These are phyloP conservation scores for Alternaria dauci DNA, from an alignment of 2,329 filamentous ascomycete species.

Conservation along the genomic window DNA sequence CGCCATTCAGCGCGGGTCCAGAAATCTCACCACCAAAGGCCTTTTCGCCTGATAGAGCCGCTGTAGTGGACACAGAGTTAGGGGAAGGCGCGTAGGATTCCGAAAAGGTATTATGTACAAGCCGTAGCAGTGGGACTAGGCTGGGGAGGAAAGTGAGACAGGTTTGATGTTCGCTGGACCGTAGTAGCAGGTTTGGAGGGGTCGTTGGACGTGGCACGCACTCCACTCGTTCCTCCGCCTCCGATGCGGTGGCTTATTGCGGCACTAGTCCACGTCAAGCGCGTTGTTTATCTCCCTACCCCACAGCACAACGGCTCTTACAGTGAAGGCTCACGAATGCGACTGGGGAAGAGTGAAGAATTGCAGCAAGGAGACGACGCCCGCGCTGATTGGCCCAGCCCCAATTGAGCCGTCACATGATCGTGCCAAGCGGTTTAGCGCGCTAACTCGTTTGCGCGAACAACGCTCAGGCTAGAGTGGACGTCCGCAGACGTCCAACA, in stretches of 20 bases:
- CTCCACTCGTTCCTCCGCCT: constrained; percentile 33
- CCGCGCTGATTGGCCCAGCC: constrained; percentile 15
- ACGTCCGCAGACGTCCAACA: constrained; percentile 32
- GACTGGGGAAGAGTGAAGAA: not conserved
- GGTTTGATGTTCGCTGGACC: constrained; percentile 26
- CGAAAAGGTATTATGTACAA: not conserved
- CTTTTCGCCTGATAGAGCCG: not conserved
- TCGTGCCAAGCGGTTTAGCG: constrained; percentile 17
- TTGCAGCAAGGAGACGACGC: constrained; percentile 1
- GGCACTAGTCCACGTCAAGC: constrained; percentile 33
- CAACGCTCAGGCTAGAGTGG: constrained; percentile 21
- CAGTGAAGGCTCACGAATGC: constrained; percentile 11
- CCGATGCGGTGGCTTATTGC: constrained; percentile 36
- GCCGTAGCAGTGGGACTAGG: not conserved
- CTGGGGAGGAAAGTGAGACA: not conserved
- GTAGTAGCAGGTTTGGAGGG: constrained; percentile 27
- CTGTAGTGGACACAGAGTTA: not conserved
- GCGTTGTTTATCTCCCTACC: constrained; percentile 21
- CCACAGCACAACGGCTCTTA: constrained; percentile 15
- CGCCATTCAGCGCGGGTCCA: not conserved
- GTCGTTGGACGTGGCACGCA: constrained; percentile 30
- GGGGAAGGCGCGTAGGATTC: not conserved
- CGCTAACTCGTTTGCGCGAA: constrained; percentile 20
- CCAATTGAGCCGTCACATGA: constrained; percentile 26
- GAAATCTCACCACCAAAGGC: constrained; percentile 22